A percentile compares a stretch with the other conserved stretches of the same genome.
Conservation (phyloP, 192 early-diverging fungal species). For the Coemansia sp. region DNA sequence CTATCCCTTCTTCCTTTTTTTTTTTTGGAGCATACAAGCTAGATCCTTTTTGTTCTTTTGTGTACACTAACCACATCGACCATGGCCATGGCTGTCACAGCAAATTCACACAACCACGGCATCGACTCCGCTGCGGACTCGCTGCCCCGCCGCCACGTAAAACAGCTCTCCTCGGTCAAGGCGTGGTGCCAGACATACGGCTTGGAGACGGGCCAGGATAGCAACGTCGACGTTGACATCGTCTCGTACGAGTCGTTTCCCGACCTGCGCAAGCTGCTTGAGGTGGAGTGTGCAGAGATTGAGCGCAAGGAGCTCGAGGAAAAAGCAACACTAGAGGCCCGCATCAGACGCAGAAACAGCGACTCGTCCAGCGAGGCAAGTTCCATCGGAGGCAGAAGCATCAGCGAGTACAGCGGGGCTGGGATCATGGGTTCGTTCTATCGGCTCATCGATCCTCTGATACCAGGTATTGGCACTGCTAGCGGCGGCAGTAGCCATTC, state of each 20-base stretch:
- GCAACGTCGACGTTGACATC: conserved; percentile 27
- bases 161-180: conserved; percentile 48
- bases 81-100: neutral
- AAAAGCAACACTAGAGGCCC: conserved; percentile 30
- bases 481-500: conserved; percentile 14
- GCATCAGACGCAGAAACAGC: conserved; percentile 43
- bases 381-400: conserved; percentile 15
- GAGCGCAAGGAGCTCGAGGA: conserved; percentile 44
- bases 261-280: conserved; percentile 46
- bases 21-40: neutral
- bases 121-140: conserved; percentile 10
- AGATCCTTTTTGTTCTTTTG: neutral
- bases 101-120: conserved; percentile 6
- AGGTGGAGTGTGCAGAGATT: conserved; percentile 52
- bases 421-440: conserved; percentile 43
- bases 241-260: conserved; percentile 50
- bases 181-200: conserved; percentile 46
- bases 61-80: neutral
- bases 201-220: conserved; percentile 32
- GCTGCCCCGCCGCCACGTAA: conserved; percentile 31
- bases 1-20: conserved; percentile 5
- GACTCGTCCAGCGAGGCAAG: conserved; percentile 37
- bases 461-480: conserved; percentile 24
- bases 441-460: conserved; percentile 42
- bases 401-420: conserved; percentile 17